Evolutionary conservation across 257 asterid species (phyloP).

Genomic region (Verbascum thapsus): DNA sequence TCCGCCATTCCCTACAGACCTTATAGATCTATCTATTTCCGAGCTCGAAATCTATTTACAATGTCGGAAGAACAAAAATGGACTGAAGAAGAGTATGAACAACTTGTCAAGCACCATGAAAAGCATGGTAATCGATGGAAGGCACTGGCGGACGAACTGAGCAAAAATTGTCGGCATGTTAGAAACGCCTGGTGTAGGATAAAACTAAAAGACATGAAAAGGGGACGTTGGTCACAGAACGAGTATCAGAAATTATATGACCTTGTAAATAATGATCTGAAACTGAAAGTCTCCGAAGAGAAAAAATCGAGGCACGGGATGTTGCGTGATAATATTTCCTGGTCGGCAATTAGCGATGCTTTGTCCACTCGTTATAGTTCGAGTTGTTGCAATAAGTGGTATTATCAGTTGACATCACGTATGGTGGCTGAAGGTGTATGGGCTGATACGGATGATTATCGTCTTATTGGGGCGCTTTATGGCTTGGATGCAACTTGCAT

Average conservation of each 20-base stretch:
- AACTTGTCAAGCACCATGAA: constrained; percentile 33
- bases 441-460: constrained; percentile 58
- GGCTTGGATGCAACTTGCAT: constrained; percentile 48
- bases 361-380: constrained; percentile 39
- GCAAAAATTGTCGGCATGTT: constrained; percentile 50
- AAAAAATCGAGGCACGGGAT: constrained; percentile 55
- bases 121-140: constrained; percentile 50
- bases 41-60: constrained; percentile 46
- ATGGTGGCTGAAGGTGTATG: constrained; percentile 50
- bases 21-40: constrained; percentile 30
- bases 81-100: constrained; percentile 52
- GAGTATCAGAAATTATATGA: constrained; percentile 54
- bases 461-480: constrained; percentile 39
- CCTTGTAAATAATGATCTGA: constrained; percentile 53
- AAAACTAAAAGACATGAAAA: constrained; percentile 34
- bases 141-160: constrained; percentile 50
- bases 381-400: constrained; percentile 51
- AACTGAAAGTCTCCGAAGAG: constrained; percentile 37
- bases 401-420: constrained; percentile 44
- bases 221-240: constrained; percentile 50
- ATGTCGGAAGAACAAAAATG: constrained; percentile 45
- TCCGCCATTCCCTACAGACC: constrained; percentile 52
- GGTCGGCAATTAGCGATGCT: constrained; percentile 55
- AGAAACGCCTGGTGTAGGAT: constrained; percentile 52
- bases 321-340: constrained; percentile 50